Conservation (phyloP, 495 filamentous ascomycete genomes). For the Achaetomiella virescens region DNA sequence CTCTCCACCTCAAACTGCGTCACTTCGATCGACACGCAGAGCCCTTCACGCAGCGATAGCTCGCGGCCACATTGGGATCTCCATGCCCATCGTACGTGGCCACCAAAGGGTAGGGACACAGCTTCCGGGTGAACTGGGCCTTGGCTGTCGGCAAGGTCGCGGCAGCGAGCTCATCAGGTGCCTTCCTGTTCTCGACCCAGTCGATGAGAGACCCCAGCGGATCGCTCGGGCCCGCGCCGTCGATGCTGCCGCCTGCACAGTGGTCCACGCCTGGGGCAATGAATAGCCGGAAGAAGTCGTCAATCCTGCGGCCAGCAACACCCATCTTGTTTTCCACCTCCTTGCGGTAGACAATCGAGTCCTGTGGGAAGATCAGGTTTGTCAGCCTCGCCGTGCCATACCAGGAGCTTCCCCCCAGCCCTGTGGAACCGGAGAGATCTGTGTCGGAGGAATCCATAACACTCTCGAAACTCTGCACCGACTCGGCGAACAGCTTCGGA, state of each 20-base stretch:
- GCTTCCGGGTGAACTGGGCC: background rate
- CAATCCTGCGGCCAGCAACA: slow-evolving; percentile 11
- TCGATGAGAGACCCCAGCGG: background rate
- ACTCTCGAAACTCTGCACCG: slow-evolving; percentile 25
- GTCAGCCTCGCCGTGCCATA: slow-evolving; percentile 37
- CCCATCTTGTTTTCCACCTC: background rate
- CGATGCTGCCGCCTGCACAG: slow-evolving; percentile 13
- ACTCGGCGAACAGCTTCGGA: slow-evolving; percentile 22
- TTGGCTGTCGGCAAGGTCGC: background rate
- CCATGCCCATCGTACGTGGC: background rate
- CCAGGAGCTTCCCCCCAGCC: slow-evolving; percentile 37
- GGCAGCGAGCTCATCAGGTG: background rate
- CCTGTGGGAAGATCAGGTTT: slow-evolving; percentile 23
- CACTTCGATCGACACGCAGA: background rate
- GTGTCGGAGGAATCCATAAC: slow-evolving; percentile 33
- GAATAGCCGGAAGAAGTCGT: slow-evolving; percentile 34
- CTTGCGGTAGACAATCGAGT: slow-evolving; percentile 24
- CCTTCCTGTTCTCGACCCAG: slow-evolving; percentile 4
- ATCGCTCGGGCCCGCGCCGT: background rate
- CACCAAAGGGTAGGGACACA: background rate
- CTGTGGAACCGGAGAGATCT: slow-evolving; percentile 32
- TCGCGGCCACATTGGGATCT: background rate
- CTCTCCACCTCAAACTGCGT: too few relatives aligned
- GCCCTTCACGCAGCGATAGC: background rate
- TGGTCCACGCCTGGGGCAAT: slow-evolving; percentile 32